Percentiles rank a stretch among this genome's conserved stretches.
phyloP scores from a whole-genome alignment of 2,329 filamentous ascomycete species.

The Xylaria sp. region DNA sequence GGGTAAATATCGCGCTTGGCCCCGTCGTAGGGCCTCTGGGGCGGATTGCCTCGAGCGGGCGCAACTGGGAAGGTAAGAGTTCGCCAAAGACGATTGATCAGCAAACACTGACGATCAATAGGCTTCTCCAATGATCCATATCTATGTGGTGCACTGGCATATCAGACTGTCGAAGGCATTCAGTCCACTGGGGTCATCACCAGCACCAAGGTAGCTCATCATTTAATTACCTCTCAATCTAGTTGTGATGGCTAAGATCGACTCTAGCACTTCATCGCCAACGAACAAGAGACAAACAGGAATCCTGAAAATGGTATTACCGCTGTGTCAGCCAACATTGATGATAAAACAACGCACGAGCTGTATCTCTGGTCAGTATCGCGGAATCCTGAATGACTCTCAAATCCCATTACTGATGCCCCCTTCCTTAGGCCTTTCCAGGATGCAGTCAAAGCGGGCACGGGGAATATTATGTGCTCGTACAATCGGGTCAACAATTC shows the following conservation, averaged over 20 bases:
- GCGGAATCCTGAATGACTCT: not conserved
- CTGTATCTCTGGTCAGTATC: slow-evolving; percentile 70
- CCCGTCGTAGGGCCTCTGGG: slow-evolving; percentile 77
- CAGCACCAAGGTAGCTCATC: not conserved
- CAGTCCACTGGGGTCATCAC: slow-evolving; percentile 56
- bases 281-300: slow-evolving; percentile 80
- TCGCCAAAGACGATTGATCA: not conserved
- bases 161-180: slow-evolving; percentile 71
- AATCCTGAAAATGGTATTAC: slow-evolving; percentile 69
- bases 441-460: slow-evolving; percentile 71
- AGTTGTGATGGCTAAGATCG: not conserved
- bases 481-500: slow-evolving; percentile 79
- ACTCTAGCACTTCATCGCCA: slow-evolving; percentile 68
- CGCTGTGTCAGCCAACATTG: slow-evolving; percentile 64
- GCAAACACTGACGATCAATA: slow-evolving; percentile 25
- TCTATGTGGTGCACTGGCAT: slow-evolving; percentile 59
- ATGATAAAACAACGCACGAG: slow-evolving; percentile 69
- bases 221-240: not conserved
- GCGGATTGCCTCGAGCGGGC: slow-evolving; percentile 67
- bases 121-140: slow-evolving; percentile 66
- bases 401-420: not conserved
- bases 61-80: slow-evolving; percentile 69
- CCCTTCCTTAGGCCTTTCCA: slow-evolving; percentile 67
- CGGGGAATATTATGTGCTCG: slow-evolving; percentile 67
- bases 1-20: slow-evolving; percentile 80